Conservation (phyloP, 352 stramenopile genomes). For the Phytophthora ramorum region DNA sequence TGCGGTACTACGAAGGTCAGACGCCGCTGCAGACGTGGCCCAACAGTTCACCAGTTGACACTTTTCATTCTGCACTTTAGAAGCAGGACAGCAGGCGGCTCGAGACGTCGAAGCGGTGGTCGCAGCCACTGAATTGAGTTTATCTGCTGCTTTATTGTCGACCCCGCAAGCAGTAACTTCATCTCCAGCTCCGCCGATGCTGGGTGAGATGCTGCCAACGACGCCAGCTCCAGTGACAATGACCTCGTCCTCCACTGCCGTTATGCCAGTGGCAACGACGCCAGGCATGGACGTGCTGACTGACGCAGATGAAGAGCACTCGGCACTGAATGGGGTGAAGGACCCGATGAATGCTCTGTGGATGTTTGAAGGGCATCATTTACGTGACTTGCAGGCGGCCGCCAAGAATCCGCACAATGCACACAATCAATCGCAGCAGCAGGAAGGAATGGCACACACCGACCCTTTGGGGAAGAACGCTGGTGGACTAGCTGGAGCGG, state of each 20-base stretch:
- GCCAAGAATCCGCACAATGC: conserved; percentile 46
- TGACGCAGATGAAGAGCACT: conserved; percentile 13
- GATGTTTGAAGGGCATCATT: conserved; percentile 66
- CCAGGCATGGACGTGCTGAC: conserved; percentile 27
- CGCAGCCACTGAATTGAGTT: conserved; percentile 12
- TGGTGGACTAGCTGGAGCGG: conserved; percentile 13
- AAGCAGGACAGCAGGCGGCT: conserved; percentile 18
- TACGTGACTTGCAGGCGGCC: conserved; percentile 53
- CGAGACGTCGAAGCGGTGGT: conserved; percentile 17
- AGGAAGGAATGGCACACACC: conserved; percentile 10
- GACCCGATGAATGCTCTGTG: conserved; percentile 72
- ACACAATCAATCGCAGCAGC: conserved; percentile 17
- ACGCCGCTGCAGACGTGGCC: not conserved
- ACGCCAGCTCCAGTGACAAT: not conserved
- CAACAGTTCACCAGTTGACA: not conserved
- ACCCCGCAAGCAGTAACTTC: not conserved
- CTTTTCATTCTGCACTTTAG: conserved; percentile 3
- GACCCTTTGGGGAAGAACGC: conserved; percentile 20
- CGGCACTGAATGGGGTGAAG: conserved; percentile 27
- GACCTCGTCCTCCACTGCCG: conserved; percentile 2
- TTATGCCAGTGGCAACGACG: conserved; percentile 6
- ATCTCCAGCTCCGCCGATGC: conserved; percentile 14
- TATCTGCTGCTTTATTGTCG: conserved; percentile 22
- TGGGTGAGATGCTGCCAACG: conserved; percentile 27
- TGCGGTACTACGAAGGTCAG: conserved; percentile 46